Conservation (phyloP, 345 rosid genomes). For the Moricandia moricandioides region DNA sequence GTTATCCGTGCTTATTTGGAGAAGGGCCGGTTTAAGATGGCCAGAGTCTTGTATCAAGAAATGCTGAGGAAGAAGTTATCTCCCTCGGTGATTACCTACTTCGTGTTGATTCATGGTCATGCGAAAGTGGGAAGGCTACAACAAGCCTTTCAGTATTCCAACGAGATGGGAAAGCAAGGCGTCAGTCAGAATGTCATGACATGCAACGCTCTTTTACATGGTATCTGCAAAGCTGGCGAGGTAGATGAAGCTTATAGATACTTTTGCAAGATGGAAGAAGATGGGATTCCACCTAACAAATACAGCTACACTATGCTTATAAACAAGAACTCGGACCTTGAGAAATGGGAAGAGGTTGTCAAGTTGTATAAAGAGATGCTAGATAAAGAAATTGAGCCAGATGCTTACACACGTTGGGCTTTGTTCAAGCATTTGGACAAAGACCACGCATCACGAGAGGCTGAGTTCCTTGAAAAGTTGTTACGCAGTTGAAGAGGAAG, state of each 20-base stretch:
- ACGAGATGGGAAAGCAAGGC: conserved; percentile 56
- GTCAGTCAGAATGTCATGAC: conserved; percentile 63
- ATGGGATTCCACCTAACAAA: conserved; percentile 55
- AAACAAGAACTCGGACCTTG: conserved; percentile 46
- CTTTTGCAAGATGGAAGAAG: conserved; percentile 56
- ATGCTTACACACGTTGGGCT: conserved; percentile 50
- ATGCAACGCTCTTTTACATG: conserved; percentile 61
- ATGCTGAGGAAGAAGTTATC: conserved; percentile 49
- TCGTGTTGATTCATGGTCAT: conserved; percentile 66
- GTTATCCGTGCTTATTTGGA: conserved; percentile 53
- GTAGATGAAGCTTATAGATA: conserved; percentile 47
- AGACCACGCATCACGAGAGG: conserved; percentile 46
- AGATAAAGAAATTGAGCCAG: conserved; percentile 55
- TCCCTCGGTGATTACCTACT: conserved; percentile 67
- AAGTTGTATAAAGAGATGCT: conserved; percentile 69
- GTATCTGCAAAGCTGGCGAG: conserved; percentile 54
- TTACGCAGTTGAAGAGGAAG: conserved; percentile 32
- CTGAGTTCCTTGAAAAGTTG: conserved; percentile 47
- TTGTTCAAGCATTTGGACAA: conserved; percentile 55
- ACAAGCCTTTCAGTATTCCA: conserved; percentile 51
- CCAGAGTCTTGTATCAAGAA: conserved; percentile 22
- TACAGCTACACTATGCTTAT: conserved; percentile 75
- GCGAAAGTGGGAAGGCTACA: conserved; percentile 53
- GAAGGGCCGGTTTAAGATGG: conserved; percentile 48
- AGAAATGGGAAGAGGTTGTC: conserved; percentile 59